Conservation (phyloP, 169 alveolate species). For the Toxoplasma gondii region DNA sequence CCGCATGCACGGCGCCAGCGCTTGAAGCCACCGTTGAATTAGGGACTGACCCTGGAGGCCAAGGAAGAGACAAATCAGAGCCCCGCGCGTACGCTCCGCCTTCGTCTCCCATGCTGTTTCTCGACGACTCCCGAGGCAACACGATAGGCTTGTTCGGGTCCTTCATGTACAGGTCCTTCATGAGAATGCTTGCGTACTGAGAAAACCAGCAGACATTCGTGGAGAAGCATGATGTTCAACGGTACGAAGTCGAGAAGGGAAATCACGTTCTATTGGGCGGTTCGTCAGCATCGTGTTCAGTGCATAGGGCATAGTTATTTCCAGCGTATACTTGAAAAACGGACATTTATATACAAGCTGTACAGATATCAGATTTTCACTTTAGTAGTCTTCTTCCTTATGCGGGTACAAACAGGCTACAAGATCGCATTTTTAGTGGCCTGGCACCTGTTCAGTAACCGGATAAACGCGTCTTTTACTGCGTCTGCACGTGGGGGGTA, state of each 20-base stretch:
- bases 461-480: too few species aligned
- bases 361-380: too few species aligned
- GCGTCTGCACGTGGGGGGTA: too few species aligned
- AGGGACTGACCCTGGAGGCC: background rate
- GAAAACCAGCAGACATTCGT: background rate
- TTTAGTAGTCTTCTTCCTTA: too few species aligned
- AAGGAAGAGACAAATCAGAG: background rate
- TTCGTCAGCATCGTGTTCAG: too few species aligned
- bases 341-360: too few species aligned
- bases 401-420: too few species aligned
- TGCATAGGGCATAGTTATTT: too few species aligned
- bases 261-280: background rate
- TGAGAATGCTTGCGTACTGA: conserved; percentile 33
- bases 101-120: background rate
- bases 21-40: background rate
- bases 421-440: too few species aligned
- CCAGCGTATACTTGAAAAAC: too few species aligned
- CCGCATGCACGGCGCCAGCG: background rate
- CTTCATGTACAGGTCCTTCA: conserved; percentile 38
- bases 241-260: background rate
- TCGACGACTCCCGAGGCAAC: background rate
- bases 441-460: too few species aligned
- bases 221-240: background rate
- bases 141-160: conserved; percentile 32
- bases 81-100: background rate